Evolutionary conservation across 345 rosid genomes (phyloP).

Genomic region (Hibiscus mutabilis): DNA sequence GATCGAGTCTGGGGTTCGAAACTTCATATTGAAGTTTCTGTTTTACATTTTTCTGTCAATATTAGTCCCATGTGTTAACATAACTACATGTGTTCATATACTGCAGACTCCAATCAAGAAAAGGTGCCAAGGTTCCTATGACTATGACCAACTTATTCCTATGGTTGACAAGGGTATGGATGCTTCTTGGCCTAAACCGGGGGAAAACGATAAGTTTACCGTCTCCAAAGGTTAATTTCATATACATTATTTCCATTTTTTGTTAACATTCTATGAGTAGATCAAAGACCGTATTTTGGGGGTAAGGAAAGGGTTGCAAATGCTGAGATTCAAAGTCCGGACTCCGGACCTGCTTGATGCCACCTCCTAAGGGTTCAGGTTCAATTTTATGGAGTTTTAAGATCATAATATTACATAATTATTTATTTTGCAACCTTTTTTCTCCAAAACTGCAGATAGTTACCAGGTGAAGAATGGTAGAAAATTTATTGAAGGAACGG

Average conservation of each 20-base stretch:
- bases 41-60: too few relatives aligned
- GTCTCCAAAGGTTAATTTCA: background rate
- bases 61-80: background rate
- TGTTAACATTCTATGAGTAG: background rate
- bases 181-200: conserved; percentile 1
- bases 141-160: background rate
- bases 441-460: conserved; percentile 9
- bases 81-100: background rate
- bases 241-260: background rate
- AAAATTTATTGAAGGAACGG: conserved; percentile 8
- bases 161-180: conserved; percentile 1
- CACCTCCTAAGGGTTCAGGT: background rate
- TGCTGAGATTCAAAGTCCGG: background rate
- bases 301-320: background rate
- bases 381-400: too few relatives aligned
- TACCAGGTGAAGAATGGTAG: background rate
- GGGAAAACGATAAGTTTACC: background rate
- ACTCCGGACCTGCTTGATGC: background rate
- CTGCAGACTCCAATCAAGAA: background rate
- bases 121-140: background rate
- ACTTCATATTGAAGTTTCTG: too few relatives aligned
- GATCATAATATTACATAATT: background rate
- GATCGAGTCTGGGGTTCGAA: too few relatives aligned
- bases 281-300: background rate
- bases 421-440: background rate